A percentile compares a stretch with the other conserved stretches of the same genome.
Conservation (phyloP, 2,329 filamentous ascomycete genomes). For the Arachnopeziza araneosa region DNA sequence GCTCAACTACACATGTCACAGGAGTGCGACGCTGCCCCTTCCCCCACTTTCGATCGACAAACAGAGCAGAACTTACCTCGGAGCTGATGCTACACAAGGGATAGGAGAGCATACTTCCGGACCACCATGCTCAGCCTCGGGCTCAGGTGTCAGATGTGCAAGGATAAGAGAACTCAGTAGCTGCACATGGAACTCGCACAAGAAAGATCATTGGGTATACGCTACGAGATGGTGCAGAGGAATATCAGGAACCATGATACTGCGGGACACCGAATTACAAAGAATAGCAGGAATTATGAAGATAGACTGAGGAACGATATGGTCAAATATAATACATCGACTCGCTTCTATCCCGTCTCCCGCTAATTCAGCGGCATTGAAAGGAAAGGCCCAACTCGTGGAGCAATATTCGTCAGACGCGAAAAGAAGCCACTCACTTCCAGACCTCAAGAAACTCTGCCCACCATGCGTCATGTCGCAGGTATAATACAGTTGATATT, state of each 20-base stretch:
- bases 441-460: too few relatives aligned
- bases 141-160: not conserved
- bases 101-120: not conserved
- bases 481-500: not conserved
- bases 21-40: not conserved
- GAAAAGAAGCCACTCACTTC: too few relatives aligned
- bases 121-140: not conserved
- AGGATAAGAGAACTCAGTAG: not conserved
- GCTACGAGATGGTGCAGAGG: not conserved
- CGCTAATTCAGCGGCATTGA: not conserved
- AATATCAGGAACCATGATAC: not conserved
- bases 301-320: not conserved
- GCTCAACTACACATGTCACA: not conserved
- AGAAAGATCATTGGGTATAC: not conserved
- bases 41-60: not conserved
- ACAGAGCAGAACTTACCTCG: not conserved
- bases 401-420: not conserved
- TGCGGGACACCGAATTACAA: not conserved
- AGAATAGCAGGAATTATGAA: not conserved
- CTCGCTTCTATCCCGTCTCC: not conserved
- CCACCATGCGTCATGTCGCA: too few relatives aligned
- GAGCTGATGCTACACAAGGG: not conserved
- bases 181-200: not conserved
- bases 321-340: not conserved
- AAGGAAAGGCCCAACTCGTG: not conserved